These are phyloP conservation scores for Wickerhamiella australiensis DNA, from an alignment of 805 yeast genomes.

Conservation along the genomic window DNA sequence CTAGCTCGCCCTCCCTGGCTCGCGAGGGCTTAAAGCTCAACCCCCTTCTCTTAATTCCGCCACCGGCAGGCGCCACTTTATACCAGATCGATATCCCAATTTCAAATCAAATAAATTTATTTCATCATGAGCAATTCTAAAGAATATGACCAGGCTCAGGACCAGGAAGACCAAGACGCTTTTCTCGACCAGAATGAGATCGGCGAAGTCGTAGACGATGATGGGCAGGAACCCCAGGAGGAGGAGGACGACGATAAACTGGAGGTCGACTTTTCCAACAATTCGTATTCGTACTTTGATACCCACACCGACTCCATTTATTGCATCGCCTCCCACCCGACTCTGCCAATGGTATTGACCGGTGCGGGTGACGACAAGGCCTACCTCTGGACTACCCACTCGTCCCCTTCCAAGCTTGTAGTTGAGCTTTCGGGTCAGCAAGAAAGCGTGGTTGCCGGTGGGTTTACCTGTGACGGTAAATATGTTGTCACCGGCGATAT, in stretches of 20 bases:
- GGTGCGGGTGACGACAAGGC: constrained; percentile 95
- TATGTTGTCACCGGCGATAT: constrained; percentile 84
- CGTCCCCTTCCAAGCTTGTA: constrained; percentile 70
- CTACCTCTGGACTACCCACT: constrained; percentile 72
- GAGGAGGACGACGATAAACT: constrained; percentile 35
- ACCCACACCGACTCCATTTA: constrained; percentile 80
- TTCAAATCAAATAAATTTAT: background rate
- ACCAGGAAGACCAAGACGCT: constrained; percentile 22
- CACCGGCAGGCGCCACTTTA: background rate
- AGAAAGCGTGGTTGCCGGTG: constrained; percentile 78
- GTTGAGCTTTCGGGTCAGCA: constrained; percentile 68
- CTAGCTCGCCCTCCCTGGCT: no score
- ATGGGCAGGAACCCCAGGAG: constrained; percentile 15
- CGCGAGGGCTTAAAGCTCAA: no score
- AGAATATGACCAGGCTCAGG: constrained; percentile 18
- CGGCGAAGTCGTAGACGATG: constrained; percentile 17
- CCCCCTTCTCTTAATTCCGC: no score
- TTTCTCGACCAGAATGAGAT: constrained; percentile 23
- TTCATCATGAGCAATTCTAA: background rate
- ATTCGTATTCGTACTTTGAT: constrained; percentile 82
- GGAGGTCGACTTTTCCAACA: constrained; percentile 80
- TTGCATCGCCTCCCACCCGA: constrained; percentile 71
- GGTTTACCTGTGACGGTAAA: constrained; percentile 71
- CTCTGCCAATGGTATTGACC: constrained; percentile 66
- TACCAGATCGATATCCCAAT: background rate